Percentiles rank a stretch among this genome's conserved stretches.
Evolutionary conservation across 2,329 filamentous ascomycete species (phyloP).

Genomic region (Lecanicillium sp.): DNA sequence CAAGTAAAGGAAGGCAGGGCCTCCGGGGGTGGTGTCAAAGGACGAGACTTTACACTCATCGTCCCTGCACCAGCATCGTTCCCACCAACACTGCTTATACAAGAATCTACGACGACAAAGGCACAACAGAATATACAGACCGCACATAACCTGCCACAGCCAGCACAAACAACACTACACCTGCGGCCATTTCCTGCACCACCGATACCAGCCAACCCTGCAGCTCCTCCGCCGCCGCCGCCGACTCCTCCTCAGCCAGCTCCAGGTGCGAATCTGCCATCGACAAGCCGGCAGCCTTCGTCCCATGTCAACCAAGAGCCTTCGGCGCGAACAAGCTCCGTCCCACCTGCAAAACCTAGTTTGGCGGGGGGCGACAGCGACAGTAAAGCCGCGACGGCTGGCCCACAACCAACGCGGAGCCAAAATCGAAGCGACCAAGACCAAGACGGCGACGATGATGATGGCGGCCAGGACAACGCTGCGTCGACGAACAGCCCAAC

Average conservation of each 20-base stretch:
- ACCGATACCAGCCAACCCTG: background rate
- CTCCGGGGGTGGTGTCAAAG: slow-evolving; percentile 3
- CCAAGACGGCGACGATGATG: background rate
- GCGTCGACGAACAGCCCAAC: slow-evolving; percentile 5
- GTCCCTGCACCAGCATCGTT: slow-evolving; percentile 24
- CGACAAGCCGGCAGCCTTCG: too few species aligned
- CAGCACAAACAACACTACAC: background rate
- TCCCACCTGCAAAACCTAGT: too few species aligned
- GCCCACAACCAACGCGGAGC: slow-evolving; percentile 1
- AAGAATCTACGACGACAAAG: background rate
- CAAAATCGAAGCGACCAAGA: background rate
- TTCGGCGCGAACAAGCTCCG: background rate
- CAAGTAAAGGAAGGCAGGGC: too few species aligned
- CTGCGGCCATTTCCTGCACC: background rate
- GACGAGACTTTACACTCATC: slow-evolving; percentile 21
- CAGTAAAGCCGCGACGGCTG: background rate
- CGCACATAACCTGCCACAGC: background rate
- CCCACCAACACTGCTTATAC: slow-evolving; percentile 10
- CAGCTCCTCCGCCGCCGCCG: background rate
- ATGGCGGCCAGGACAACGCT: background rate
- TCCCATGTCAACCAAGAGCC: too few species aligned
- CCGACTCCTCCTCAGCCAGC: background rate
- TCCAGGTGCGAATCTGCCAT: too few species aligned
- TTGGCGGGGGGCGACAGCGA: background rate
- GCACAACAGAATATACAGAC: background rate